Evolutionary conservation across 768 basidiomycete species (phyloP), one percentile per base, ranked within the genome.

Genomic region (Cubamyces sp.): DNA sequence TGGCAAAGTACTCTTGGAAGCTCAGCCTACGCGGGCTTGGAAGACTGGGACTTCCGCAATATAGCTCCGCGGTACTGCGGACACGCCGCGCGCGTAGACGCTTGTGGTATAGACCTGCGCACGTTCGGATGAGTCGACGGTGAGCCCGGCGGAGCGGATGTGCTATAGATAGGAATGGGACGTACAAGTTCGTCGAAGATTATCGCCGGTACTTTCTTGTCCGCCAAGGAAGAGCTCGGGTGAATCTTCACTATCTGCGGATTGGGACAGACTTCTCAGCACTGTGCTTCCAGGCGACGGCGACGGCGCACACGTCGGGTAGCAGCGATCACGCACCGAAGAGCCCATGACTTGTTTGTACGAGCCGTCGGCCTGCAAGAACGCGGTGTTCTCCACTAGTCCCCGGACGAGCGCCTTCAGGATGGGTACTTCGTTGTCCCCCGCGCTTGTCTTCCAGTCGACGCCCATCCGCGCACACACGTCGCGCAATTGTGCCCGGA

Each of bases 181-280:
- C 89, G 70, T 64, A 97, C 96, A 71, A 99, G 76, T 71, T 99
- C 97, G 72, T 96, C 90, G 71, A 92, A 99, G 40, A 99, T 82
- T 64, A 99, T 94, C 5, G 90, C 93, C 0, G 87, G 87, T 0
- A 87, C 84, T 71, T 91, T 92, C 70, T 91, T 93, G 66, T 90
- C 88, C 67, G 83, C 84, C 68, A 98, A 71, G 3, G 85, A 82
- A 30, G 96, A 98, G 30, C 90, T 84, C 0, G 96, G 97, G 70
- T 98, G 94, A 21, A 99, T 91, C 73, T 96, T 96, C 60, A 98
- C 81, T 23, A 83, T 74, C 92, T 78, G 34, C 9, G 34, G 34
- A 9, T 34, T 34, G 6, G 9, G 34, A 9, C 34, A 34, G 34
- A 34, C 34, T 34, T 34, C 34, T 34, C 34, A 34, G 34, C 34